Conservation (phyloP, 805 yeast species). For the Candida ponderosae region DNA sequence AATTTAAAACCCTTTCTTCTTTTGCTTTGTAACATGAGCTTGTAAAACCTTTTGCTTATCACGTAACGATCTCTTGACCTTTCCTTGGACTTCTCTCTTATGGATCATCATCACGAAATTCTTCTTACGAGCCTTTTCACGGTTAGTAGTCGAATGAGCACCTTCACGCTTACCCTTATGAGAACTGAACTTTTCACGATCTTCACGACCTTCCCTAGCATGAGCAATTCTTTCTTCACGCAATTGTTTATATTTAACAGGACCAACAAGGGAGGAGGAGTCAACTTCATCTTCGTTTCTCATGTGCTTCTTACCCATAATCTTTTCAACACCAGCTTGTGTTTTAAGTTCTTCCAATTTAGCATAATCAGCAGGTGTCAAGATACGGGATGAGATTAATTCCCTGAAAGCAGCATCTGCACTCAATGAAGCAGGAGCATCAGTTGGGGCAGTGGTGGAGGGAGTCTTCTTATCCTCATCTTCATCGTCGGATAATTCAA, state of each 20-base stretch:
- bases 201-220: conserved; percentile 89
- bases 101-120: conserved; percentile 98
- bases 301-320: conserved; percentile 49
- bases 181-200: conserved; percentile 84
- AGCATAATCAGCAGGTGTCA: conserved; percentile 98
- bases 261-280: conserved; percentile 68
- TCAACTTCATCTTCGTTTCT: conserved; percentile 82
- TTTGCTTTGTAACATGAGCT: conserved; percentile 86
- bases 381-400: conserved; percentile 63
- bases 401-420: conserved; percentile 42
- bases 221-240: conserved; percentile 87
- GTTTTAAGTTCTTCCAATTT: conserved; percentile 81
- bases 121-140: conserved; percentile 96
- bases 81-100: conserved; percentile 89
- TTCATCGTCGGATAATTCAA: conserved; percentile 30
- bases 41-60: conserved; percentile 82
- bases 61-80: conserved; percentile 79
- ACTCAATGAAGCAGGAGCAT: conserved; percentile 26
- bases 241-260: conserved; percentile 64
- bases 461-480: conserved; percentile 21
- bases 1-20: conserved; percentile 65
- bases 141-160: conserved; percentile 86
- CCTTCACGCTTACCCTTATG: conserved; percentile 72
- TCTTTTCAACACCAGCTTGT: conserved; percentile 79
- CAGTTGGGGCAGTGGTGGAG: conserved; percentile 13